Conservation (phyloP, 352 stramenopile species). For the Globisporangium abappressorium region DNA sequence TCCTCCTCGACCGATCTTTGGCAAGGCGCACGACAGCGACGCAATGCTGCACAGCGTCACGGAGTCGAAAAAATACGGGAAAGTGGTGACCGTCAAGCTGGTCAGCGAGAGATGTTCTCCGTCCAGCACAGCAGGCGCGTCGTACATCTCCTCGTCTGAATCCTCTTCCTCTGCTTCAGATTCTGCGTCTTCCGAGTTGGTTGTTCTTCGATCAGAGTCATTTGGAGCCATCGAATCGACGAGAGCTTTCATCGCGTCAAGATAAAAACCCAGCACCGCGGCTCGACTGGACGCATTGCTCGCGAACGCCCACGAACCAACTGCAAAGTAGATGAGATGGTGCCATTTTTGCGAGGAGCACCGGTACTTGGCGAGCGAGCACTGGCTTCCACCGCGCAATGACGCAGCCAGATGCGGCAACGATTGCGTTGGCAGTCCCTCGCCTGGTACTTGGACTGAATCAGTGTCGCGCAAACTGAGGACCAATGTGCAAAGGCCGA, state of each 20-base stretch:
- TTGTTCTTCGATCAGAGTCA: not conserved
- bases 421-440: slow-evolving; percentile 26
- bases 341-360: slow-evolving; percentile 40
- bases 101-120: slow-evolving; percentile 66
- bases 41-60: slow-evolving; percentile 50
- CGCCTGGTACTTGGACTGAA: slow-evolving; percentile 4
- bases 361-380: slow-evolving; percentile 45
- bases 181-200: slow-evolving; percentile 5
- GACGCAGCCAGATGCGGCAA: slow-evolving; percentile 32
- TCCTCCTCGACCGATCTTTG: slow-evolving; percentile 22
- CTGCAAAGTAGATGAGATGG: slow-evolving; percentile 52
- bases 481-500: slow-evolving; percentile 1
- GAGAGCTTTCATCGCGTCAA: slow-evolving; percentile 46
- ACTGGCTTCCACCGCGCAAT: slow-evolving; percentile 29
- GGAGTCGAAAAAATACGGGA: slow-evolving; percentile 58
- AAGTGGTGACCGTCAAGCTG: slow-evolving; percentile 57
- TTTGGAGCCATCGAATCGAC: slow-evolving; percentile 21
- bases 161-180: slow-evolving; percentile 31
- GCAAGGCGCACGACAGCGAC: slow-evolving; percentile 37
- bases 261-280: slow-evolving; percentile 36
- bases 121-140: slow-evolving; percentile 27
- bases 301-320: slow-evolving; percentile 54
- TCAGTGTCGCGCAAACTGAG: not conserved
- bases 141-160: slow-evolving; percentile 20
- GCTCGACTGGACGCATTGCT: slow-evolving; percentile 26